Evolutionary conservation across 495 filamentous ascomycete species (phyloP).

Genomic region (Pseudoneurospora amorphoporcata): DNA sequence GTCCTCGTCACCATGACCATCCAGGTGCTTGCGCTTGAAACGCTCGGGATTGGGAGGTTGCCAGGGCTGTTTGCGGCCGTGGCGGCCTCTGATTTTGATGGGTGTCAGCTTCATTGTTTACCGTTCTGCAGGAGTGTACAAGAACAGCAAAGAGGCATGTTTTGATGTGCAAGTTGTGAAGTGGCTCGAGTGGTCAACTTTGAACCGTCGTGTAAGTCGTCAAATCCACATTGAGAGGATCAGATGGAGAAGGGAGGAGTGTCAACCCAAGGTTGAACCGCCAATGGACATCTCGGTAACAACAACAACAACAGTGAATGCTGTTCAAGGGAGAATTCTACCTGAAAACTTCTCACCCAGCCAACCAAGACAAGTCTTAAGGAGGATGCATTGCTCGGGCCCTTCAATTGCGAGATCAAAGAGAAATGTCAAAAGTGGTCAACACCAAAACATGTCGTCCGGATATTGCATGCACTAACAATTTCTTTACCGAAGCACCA

Average conservation of each 20-base stretch:
- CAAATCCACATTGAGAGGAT: not conserved
- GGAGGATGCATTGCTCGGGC: not conserved
- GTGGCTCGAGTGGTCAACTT: not conserved
- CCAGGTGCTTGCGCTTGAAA: not conserved
- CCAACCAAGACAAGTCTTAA: not conserved
- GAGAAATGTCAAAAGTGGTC: not conserved
- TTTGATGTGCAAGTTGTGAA: not conserved
- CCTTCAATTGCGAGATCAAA: not conserved
- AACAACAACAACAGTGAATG: not conserved
- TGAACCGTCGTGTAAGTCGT: not conserved
- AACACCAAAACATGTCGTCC: not conserved
- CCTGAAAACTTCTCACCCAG: not conserved
- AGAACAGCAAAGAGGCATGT: not conserved
- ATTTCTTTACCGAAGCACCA: not conserved
- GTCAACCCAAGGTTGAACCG: not conserved
- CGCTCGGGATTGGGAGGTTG: conserved; percentile 8
- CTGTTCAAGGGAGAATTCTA: not conserved
- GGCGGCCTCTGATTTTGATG: conserved; percentile 17
- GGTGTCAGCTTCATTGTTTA: conserved; percentile 15
- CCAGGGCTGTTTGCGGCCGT: conserved; percentile 6
- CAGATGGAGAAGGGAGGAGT: not conserved
- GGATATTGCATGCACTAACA: not conserved
- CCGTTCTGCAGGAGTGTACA: not conserved
- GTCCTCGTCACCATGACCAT: not conserved
- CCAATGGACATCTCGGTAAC: not conserved